Conservation (phyloP, 805 yeast species). For the Yueomyces sp. region DNA sequence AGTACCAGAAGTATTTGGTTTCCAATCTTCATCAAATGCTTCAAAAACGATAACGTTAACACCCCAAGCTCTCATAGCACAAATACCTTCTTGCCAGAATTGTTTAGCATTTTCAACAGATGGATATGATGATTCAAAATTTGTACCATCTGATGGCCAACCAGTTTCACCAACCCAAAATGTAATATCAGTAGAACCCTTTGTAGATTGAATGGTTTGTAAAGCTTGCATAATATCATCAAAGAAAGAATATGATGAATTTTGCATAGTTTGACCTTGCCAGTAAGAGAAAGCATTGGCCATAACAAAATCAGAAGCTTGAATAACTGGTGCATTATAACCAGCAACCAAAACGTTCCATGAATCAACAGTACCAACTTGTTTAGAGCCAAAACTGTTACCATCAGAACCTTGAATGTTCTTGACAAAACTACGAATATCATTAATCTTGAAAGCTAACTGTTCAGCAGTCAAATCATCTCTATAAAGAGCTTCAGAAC, state of each 20-base stretch:
- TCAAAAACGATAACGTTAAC: conserved; percentile 84
- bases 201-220: conserved; percentile 71
- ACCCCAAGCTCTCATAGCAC: conserved; percentile 95
- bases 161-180: conserved; percentile 98
- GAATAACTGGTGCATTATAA: conserved; percentile 51
- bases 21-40: conserved; percentile 94
- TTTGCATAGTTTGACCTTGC: conserved; percentile 86
- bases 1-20: conserved; percentile 80
- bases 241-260: conserved; percentile 82
- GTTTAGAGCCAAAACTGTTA: conserved; percentile 51
- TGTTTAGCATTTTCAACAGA: conserved; percentile 55
- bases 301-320: conserved; percentile 72
- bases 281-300: conserved; percentile 97
- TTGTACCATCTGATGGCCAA: conserved; percentile 84
- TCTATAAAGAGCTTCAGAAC: conserved; percentile 94
- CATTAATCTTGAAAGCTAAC: conserved; percentile 55
- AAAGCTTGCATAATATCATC: conserved; percentile 97
- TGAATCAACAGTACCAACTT: conserved; percentile 91
- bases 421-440: conserved; percentile 45
- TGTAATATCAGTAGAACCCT: conserved; percentile 74
- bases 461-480: conserved; percentile 63
- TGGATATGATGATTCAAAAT: conserved; percentile 55
- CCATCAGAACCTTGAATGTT: conserved; percentile 71
- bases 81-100: conserved; percentile 81
- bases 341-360: conserved; percentile 89